These are phyloP conservation scores for Plasmodium vivax DNA, from an alignment of 169 alveolate species.

Conservation along the genomic window DNA sequence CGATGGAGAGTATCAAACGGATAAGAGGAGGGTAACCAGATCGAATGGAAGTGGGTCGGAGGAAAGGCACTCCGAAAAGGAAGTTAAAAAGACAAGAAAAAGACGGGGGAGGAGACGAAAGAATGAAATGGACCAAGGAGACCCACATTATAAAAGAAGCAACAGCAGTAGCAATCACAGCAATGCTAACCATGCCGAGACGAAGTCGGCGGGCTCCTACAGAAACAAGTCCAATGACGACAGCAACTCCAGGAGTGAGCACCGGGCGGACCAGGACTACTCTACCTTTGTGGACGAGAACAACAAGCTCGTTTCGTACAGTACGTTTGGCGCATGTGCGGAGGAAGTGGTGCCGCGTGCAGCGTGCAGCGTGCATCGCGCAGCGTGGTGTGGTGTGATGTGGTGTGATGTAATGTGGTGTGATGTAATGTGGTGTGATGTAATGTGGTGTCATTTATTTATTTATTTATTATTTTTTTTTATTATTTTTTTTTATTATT, in stretches of 20 bases:
- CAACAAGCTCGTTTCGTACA: constrained; percentile 50
- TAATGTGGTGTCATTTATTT: not conserved
- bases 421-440: not conserved
- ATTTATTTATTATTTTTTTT: no score
- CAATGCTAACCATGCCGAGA: not conserved
- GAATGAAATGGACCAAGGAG: constrained; percentile 8
- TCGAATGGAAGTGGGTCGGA: constrained; percentile 54
- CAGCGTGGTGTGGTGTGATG: no score
- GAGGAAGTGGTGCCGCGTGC: not conserved
- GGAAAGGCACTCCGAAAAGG: constrained; percentile 31
- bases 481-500: no score
- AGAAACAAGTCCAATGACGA: not conserved
- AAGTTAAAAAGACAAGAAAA: constrained; percentile 13
- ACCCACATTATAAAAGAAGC: constrained; percentile 14
- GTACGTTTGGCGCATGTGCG: no score
- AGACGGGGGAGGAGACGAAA: constrained; percentile 63
- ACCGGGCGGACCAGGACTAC: constrained; percentile 15
- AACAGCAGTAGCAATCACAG: not conserved
- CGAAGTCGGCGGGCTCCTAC: not conserved
- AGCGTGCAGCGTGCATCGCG: no score
- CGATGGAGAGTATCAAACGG: constrained; percentile 4
- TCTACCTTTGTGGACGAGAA: constrained; percentile 66
- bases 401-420: no score
- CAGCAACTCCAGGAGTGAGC: constrained; percentile 2
- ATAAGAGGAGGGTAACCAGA: constrained; percentile 21